These are phyloP conservation scores for Brassica hybrid DNA, from an alignment of 441 rosid genomes.

Conservation along the genomic window DNA sequence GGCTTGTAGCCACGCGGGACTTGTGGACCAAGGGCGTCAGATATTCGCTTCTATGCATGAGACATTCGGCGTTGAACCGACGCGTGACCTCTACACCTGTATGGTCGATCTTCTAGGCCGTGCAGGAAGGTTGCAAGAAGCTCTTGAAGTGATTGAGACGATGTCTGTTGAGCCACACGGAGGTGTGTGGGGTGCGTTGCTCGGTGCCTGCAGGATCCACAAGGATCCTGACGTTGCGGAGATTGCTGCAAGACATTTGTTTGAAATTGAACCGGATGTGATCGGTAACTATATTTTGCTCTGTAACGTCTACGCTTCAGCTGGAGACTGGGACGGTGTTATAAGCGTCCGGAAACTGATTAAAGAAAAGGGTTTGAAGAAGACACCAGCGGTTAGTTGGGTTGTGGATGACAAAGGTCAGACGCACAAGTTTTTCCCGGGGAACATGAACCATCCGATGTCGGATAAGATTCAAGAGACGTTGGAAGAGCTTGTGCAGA, in stretches of 20 bases:
- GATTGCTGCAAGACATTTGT: conserved; percentile 73
- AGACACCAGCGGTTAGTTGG: conserved; percentile 87
- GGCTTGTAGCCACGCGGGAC: conserved; percentile 83
- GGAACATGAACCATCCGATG: conserved; percentile 63
- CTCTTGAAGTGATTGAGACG: conserved; percentile 57
- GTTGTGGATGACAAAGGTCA: conserved; percentile 64
- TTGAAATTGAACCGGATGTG: conserved; percentile 68
- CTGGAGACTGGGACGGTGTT: conserved; percentile 66
- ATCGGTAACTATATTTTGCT: conserved; percentile 80
- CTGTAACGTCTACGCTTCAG: conserved; percentile 65
- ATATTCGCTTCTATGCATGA: conserved; percentile 69
- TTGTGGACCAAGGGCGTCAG: conserved; percentile 68
- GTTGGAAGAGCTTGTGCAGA: conserved; percentile 52
- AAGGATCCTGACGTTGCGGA: conserved; percentile 69
- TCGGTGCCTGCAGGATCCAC: conserved; percentile 81
- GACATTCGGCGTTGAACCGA: conserved; percentile 57
- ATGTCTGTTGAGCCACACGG: conserved; percentile 68
- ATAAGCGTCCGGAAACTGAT: conserved; percentile 56
- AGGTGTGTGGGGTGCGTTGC: conserved; percentile 91
- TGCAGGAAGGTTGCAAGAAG: conserved; percentile 68
- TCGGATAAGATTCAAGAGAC: conserved; percentile 57
- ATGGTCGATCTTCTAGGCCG: conserved; percentile 86
- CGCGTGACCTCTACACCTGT: conserved; percentile 72
- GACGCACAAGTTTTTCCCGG: conserved; percentile 70
- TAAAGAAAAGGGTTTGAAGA: conserved; percentile 62